phyloP scores from a whole-genome alignment of 2,329 filamentous ascomycete genomes.

The Xylaria multiplex region DNA sequence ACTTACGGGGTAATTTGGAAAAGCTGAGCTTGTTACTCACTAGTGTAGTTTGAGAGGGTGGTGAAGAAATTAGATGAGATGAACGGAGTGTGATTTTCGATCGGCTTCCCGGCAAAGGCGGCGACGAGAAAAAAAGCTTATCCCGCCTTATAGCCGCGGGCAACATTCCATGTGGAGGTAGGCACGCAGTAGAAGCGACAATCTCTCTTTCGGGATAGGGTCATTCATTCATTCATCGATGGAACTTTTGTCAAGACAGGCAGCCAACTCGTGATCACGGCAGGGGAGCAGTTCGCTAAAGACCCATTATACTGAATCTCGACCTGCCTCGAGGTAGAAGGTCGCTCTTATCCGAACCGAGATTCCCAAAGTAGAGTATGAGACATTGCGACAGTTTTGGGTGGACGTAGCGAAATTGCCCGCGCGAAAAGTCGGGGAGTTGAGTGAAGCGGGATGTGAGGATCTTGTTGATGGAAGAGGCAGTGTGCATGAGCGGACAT shows the following conservation, averaged over 20 bases:
- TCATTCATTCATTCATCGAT: background rate
- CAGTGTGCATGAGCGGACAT: constrained; percentile 36
- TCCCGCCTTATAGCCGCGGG: background rate
- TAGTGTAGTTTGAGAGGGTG: background rate
- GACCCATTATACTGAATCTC: constrained; percentile 11
- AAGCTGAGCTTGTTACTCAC: background rate
- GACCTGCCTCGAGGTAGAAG: constrained; percentile 16
- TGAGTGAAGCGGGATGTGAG: constrained; percentile 21
- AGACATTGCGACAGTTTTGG: constrained; percentile 35
- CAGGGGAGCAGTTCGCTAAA: constrained; percentile 18
- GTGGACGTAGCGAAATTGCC: constrained; percentile 20
- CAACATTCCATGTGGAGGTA: background rate
- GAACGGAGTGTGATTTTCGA: constrained; percentile 2
- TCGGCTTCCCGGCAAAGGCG: background rate
- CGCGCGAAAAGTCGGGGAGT: constrained; percentile 33
- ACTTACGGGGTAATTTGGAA: constrained; percentile 8
- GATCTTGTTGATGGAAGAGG: constrained; percentile 29
- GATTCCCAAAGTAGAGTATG: constrained; percentile 6
- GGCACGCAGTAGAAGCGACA: background rate
- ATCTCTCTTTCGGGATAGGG: background rate
- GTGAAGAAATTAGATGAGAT: constrained; percentile 3
- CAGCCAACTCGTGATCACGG: background rate
- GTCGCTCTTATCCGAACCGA: constrained; percentile 9
- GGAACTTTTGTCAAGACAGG: constrained; percentile 1
- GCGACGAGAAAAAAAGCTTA: background rate